A percentile compares a stretch with the other conserved stretches of the same genome.
Evolutionary conservation across 306 rosid species (phyloP).

Genomic region (Cucurbita moschata): DNA sequence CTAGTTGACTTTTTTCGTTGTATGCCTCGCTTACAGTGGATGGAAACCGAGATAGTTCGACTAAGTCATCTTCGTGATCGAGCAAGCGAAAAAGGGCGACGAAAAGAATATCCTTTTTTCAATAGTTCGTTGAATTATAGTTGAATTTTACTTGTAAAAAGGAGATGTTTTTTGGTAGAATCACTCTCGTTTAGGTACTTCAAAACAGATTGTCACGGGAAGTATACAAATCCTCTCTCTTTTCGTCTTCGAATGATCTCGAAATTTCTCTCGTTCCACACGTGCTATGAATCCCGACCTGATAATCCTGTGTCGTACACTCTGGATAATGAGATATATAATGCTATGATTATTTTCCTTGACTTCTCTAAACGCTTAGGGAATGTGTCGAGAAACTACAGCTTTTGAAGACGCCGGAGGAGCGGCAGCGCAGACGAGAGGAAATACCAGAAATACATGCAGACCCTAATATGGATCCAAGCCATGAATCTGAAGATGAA

Average conservation of each 20-base stretch:
- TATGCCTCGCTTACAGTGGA: conserved; percentile 51
- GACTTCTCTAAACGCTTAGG: conserved; percentile 75
- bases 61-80: conserved; percentile 97
- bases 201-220: background rate
- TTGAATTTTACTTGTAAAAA: background rate
- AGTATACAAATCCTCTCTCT: background rate
- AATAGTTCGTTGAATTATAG: conserved; percentile 7
- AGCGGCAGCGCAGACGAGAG: conserved; percentile 90
- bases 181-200: background rate
- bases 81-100: conserved; percentile 92
- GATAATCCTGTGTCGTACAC: background rate
- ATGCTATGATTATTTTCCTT: conserved; percentile 24
- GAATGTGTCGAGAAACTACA: conserved; percentile 99
- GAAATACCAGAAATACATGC: conserved; percentile 78
- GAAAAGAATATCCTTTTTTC: conserved; percentile 89
- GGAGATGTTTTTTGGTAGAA: background rate
- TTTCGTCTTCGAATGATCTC: background rate
- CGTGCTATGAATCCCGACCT: background rate
- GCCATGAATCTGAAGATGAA: conserved; percentile 84
- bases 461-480: conserved; percentile 97
- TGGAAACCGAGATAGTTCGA: conserved; percentile 79
- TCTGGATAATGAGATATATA: background rate
- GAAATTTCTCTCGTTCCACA: background rate
- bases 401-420: conserved; percentile 87
- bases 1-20: conserved; percentile 1